These are phyloP conservation scores for Cystobasidium sp. DNA, from an alignment of 1,284 basidiomycete genomes.

Conservation along the genomic window DNA sequence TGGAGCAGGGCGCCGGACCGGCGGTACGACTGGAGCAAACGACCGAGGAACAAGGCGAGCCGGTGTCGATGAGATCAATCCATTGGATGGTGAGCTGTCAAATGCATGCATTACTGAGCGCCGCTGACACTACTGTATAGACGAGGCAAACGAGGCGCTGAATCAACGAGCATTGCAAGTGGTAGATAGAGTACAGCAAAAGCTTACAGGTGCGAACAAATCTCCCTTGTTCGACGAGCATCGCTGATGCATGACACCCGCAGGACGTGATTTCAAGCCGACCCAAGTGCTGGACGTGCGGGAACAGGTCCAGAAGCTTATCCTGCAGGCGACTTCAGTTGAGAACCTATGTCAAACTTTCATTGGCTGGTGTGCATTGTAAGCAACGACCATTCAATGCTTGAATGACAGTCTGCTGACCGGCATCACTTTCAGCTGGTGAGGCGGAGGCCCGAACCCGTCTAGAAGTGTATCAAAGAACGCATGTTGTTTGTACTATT, in stretches of 20 bases:
- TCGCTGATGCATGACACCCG: conserved; percentile 52
- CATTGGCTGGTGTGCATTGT: conserved; percentile 76
- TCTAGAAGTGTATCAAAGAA: no score
- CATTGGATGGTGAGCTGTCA: conserved; percentile 55
- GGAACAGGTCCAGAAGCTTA: conserved; percentile 72
- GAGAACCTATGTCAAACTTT: conserved; percentile 96
- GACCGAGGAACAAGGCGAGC: conserved; percentile 51
- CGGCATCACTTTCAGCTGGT: no score
- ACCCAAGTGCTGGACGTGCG: conserved; percentile 72
- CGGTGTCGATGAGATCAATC: conserved; percentile 59
- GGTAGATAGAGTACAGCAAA: conserved; percentile 89
- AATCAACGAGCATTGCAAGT: conserved; percentile 88
- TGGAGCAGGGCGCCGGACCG: conserved; percentile 3
- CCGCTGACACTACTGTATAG: conserved; percentile 45
- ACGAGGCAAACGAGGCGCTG: conserved; percentile 75
- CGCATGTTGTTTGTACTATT: no score
- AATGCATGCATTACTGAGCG: conserved; percentile 56
- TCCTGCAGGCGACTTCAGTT: conserved; percentile 83
- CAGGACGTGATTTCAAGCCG: conserved; percentile 85
- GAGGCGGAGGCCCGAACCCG: no score
- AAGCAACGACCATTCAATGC: no score
- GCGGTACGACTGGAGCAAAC: conserved; percentile 10
- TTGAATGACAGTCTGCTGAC: no score
- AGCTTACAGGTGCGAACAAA: conserved; percentile 73
- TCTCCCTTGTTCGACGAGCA: conserved; percentile 16